Conservation (phyloP, 768 basidiomycete genomes). For the Crucibulum laeve region DNA sequence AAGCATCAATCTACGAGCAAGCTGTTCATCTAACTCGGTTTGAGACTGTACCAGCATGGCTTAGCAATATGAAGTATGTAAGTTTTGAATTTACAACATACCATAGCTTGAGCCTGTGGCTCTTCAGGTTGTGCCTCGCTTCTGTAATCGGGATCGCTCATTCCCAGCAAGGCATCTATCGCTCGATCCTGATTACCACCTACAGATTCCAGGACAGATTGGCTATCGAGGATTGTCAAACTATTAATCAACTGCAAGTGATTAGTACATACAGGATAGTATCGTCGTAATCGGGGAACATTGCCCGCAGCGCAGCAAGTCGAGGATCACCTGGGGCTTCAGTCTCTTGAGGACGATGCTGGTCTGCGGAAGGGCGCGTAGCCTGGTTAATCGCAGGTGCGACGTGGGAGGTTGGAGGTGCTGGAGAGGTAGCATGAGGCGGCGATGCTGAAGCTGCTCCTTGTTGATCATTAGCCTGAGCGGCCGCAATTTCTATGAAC, state of each 20-base stretch:
- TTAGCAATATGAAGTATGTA: not conserved
- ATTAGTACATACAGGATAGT: slow-evolving; percentile 50
- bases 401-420: not conserved
- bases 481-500: no score
- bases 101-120: no score
- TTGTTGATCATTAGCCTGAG: not conserved
- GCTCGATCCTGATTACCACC: slow-evolving; percentile 70
- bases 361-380: not conserved
- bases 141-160: slow-evolving; percentile 79
- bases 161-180: slow-evolving; percentile 72
- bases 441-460: not conserved
- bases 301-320: slow-evolving; percentile 51
- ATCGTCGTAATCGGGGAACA: slow-evolving; percentile 82
- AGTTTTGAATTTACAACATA: slow-evolving; percentile 9
- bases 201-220: slow-evolving; percentile 71
- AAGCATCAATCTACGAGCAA: slow-evolving; percentile 67
- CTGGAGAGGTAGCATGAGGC: not conserved
- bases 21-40: slow-evolving; percentile 73
- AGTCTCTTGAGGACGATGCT: slow-evolving; percentile 5
- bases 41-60: slow-evolving; percentile 39
- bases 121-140: slow-evolving; percentile 26
- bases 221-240: slow-evolving; percentile 26
- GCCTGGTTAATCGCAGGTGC: not conserved
- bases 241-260: not conserved
- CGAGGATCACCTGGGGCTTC: slow-evolving; percentile 39